Percentiles rank a stretch among this genome's conserved stretches.
Conservation (phyloP, 2,329 filamentous ascomycete genomes). For the Fusarium keratoplasticum region DNA sequence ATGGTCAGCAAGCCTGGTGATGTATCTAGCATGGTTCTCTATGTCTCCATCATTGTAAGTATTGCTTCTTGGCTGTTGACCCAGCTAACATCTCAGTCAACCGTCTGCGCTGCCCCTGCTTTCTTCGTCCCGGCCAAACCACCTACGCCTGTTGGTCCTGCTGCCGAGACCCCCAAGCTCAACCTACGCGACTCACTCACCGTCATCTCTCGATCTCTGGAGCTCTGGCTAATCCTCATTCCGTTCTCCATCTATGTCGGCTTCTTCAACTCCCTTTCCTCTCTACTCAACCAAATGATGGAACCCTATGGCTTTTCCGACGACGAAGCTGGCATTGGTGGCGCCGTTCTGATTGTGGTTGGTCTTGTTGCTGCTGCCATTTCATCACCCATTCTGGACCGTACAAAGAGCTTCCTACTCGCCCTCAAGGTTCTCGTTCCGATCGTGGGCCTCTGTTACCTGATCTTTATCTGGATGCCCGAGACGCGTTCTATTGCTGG, state of each 20-base stretch:
- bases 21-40: slow-evolving; percentile 85
- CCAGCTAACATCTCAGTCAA: slow-evolving; percentile 47
- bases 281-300: slow-evolving; percentile 90
- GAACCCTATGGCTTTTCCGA: slow-evolving; percentile 86
- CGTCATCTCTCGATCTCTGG: slow-evolving; percentile 67
- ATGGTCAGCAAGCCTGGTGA: slow-evolving; percentile 73
- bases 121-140: slow-evolving; percentile 84
- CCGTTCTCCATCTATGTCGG: slow-evolving; percentile 89
- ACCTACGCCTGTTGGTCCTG: slow-evolving; percentile 80
- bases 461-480: slow-evolving; percentile 84
- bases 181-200: slow-evolving; percentile 62
- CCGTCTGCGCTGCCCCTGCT: slow-evolving; percentile 73
- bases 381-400: slow-evolving; percentile 84
- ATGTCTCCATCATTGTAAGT: slow-evolving; percentile 82
- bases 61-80: not conserved
- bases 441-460: slow-evolving; percentile 77
- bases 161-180: slow-evolving; percentile 69
- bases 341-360: slow-evolving; percentile 88
- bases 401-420: slow-evolving; percentile 81
- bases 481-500: slow-evolving; percentile 70
- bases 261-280: slow-evolving; percentile 93
- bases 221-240: slow-evolving; percentile 84
- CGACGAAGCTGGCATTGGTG: slow-evolving; percentile 88
- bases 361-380: slow-evolving; percentile 84
- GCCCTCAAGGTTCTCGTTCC: slow-evolving; percentile 81